These are phyloP conservation scores for Paracoccidioides brasiliensis DNA, from an alignment of 2,329 filamentous ascomycete species.

Conservation along the genomic window DNA sequence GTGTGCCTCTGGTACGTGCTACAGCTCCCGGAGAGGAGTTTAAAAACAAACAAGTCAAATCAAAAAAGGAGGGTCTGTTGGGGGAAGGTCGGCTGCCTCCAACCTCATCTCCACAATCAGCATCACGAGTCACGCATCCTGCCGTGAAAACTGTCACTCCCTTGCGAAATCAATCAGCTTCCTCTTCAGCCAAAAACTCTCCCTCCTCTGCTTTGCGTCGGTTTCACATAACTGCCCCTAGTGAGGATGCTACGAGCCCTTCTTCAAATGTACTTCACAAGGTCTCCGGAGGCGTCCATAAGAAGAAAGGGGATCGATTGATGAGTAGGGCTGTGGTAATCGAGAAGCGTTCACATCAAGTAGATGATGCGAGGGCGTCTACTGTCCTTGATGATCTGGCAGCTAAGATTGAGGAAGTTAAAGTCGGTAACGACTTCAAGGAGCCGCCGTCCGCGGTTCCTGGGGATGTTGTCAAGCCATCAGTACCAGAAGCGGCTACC, in stretches of 20 bases:
- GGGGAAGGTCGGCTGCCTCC: not conserved
- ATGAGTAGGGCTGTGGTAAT: slow-evolving; percentile 26
- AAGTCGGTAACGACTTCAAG: slow-evolving; percentile 3
- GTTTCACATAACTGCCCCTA: slow-evolving; percentile 28
- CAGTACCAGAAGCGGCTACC: not conserved
- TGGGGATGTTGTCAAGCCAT: slow-evolving; percentile 2
- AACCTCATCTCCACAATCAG: not conserved
- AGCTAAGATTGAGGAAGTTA: slow-evolving; percentile 9
- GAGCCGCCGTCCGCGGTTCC: slow-evolving; percentile 2
- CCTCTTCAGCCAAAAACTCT: not conserved
- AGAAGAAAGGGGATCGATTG: slow-evolving; percentile 18
- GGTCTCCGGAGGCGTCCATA: slow-evolving; percentile 23
- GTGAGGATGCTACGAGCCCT: slow-evolving; percentile 1
- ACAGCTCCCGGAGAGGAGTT: slow-evolving; percentile 32
- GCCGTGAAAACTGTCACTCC: not conserved
- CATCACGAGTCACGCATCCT: not conserved
- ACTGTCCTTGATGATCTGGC: slow-evolving; percentile 22
- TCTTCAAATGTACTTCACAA: slow-evolving; percentile 14
- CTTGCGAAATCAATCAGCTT: not conserved
- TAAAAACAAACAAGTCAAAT: slow-evolving; percentile 14
- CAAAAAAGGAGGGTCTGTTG: not conserved
- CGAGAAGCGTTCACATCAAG: slow-evolving; percentile 21
- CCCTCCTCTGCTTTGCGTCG: slow-evolving; percentile 18
- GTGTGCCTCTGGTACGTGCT: slow-evolving; percentile 29
- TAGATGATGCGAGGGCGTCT: slow-evolving; percentile 9